Percentiles rank a stretch among this genome's conserved stretches.
Conservation (phyloP, 352 stramenopile species). For the Pilasporangium apinafurcum region DNA sequence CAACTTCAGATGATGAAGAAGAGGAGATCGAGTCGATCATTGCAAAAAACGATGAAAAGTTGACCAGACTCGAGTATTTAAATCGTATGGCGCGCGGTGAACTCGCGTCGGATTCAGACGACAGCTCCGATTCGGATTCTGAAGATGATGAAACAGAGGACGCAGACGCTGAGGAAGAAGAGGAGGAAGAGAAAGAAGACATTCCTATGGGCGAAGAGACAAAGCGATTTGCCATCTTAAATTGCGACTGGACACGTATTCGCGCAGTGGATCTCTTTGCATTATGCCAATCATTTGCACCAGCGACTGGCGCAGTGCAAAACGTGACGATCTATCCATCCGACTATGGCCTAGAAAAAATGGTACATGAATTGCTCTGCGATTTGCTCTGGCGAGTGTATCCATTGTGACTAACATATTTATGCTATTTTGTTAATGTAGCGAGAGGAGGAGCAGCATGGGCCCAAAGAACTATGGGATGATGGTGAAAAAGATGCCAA, state of each 20-base stretch:
- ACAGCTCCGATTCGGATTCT: slow-evolving; percentile 10
- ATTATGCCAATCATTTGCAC: slow-evolving; percentile 93
- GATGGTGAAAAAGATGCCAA: slow-evolving; percentile 32
- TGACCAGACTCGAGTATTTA: slow-evolving; percentile 78
- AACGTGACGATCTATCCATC: slow-evolving; percentile 95
- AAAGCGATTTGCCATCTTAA: slow-evolving; percentile 90
- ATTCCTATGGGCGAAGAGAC: slow-evolving; percentile 83
- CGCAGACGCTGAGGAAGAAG: slow-evolving; percentile 18
- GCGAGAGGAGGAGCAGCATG: slow-evolving; percentile 77
- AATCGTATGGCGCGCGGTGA: slow-evolving; percentile 85
- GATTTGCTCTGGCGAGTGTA: no score
- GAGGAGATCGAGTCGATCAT: slow-evolving; percentile 18
- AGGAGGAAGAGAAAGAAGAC: slow-evolving; percentile 57
- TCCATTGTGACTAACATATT: neutral
- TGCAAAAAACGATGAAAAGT: slow-evolving; percentile 45
- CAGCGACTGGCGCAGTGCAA: slow-evolving; percentile 80
- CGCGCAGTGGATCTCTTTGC: slow-evolving; percentile 94
- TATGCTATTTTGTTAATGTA: slow-evolving; percentile 11
- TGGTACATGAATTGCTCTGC: slow-evolving; percentile 42
- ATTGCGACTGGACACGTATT: slow-evolving; percentile 96
- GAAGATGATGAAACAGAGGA: slow-evolving; percentile 33
- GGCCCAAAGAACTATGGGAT: slow-evolving; percentile 56
- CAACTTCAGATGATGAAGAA: slow-evolving; percentile 10
- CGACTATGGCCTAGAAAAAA: slow-evolving; percentile 93
- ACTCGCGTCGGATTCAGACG: slow-evolving; percentile 47